Percentiles rank a stretch among this genome's conserved stretches.
These are phyloP conservation scores for Elsinoe necatrix DNA, from an alignment of 2,329 filamentous ascomycete genomes.

Conservation along the genomic window DNA sequence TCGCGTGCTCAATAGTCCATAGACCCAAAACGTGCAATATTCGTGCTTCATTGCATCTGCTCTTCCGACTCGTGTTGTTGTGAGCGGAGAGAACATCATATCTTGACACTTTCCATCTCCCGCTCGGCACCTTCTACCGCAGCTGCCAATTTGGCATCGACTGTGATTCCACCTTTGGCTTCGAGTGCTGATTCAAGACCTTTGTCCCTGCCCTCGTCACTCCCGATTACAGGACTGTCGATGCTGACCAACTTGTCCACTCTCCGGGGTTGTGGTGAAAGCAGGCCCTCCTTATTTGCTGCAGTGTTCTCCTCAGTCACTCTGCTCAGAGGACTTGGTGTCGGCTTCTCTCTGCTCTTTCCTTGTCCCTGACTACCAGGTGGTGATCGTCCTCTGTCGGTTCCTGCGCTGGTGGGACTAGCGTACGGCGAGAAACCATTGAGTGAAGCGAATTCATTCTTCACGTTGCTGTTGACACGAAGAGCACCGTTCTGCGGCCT, in stretches of 20 bases:
- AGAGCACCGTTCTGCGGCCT: slow-evolving; percentile 31
- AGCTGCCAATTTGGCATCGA: neutral
- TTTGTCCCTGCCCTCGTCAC: slow-evolving; percentile 9
- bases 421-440: slow-evolving; percentile 53
- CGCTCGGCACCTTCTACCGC: neutral
- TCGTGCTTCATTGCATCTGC: too few species aligned
- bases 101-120: slow-evolving; percentile 6
- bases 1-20: neutral
- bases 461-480: slow-evolving; percentile 46
- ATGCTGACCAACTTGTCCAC: slow-evolving; percentile 12
- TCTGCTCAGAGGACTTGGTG: slow-evolving; percentile 56
- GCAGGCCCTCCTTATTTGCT: neutral
- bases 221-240: slow-evolving; percentile 16
- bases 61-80: too few species aligned
- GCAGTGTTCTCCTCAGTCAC: slow-evolving; percentile 58
- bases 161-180: neutral
- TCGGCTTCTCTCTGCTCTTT: neutral
- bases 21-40: too few species aligned
- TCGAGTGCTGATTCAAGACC: neutral
- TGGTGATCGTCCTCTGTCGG: slow-evolving; percentile 2
- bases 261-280: slow-evolving; percentile 1
- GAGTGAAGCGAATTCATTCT: slow-evolving; percentile 38
- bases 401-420: slow-evolving; percentile 49
- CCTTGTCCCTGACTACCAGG: neutral
- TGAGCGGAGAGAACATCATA: neutral